Conservation (phyloP, 2,329 filamentous ascomycete species). For the Simplicillium aogashimaense region DNA sequence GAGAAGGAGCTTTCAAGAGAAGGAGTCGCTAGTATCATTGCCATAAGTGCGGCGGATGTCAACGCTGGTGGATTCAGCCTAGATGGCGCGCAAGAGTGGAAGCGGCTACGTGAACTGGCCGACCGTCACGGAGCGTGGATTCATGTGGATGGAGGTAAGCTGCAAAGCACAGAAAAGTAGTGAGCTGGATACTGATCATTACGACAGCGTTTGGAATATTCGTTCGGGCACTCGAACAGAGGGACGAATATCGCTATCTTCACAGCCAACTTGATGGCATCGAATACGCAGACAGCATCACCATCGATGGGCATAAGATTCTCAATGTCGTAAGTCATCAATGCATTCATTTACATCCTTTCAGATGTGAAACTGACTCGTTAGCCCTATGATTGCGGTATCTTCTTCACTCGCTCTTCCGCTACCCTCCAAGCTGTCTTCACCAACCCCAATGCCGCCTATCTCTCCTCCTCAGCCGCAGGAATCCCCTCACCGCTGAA, state of each 20-base stretch:
- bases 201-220: slow-evolving; percentile 71
- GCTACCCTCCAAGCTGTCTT: slow-evolving; percentile 54
- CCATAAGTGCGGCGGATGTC: slow-evolving; percentile 78
- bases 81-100: slow-evolving; percentile 49
- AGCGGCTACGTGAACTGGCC: slow-evolving; percentile 55
- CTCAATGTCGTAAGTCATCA: slow-evolving; percentile 62
- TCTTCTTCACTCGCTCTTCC: slow-evolving; percentile 68
- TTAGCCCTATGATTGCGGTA: slow-evolving; percentile 80
- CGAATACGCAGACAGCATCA: slow-evolving; percentile 78
- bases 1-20: slow-evolving; percentile 43
- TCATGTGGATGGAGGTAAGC: slow-evolving; percentile 69
- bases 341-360: neutral
- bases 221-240: slow-evolving; percentile 52
- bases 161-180: neutral
- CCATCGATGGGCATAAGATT: slow-evolving; percentile 82
- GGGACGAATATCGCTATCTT: slow-evolving; percentile 43
- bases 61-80: slow-evolving; percentile 76
- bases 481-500: slow-evolving; percentile 73
- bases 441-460: slow-evolving; percentile 76
- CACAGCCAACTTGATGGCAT: slow-evolving; percentile 49
- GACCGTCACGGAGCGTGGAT: slow-evolving; percentile 73
- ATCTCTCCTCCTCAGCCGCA: slow-evolving; percentile 42
- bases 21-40: slow-evolving; percentile 62
- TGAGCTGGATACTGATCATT: slow-evolving; percentile 1
- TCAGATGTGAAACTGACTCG: neutral